Evolutionary conservation across 179 eudicot genomes (phyloP).

Genomic region (Kewa caespitosa): DNA sequence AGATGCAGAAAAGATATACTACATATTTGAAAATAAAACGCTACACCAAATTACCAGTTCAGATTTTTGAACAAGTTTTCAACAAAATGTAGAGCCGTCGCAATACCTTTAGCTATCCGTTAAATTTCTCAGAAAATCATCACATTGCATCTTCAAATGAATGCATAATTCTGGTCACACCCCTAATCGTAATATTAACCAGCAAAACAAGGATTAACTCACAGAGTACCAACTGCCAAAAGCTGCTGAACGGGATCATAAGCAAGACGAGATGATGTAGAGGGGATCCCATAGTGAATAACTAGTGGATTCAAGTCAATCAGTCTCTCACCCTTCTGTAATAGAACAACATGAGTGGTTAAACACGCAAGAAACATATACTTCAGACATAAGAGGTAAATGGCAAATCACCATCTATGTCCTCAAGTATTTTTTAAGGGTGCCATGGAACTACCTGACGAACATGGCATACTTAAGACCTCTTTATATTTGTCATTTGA

Average conservation of each 20-base stretch:
- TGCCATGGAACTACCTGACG: not conserved
- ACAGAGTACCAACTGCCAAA: conserved; percentile 84
- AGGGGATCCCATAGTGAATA: conserved; percentile 76
- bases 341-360: conserved; percentile 7
- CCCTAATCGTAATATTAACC: not conserved
- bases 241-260: conserved; percentile 88
- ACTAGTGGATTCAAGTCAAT: conserved; percentile 49
- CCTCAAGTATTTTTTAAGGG: not conserved
- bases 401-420: not conserved
- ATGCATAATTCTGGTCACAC: conserved; percentile 1
- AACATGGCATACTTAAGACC: not conserved
- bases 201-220: conserved; percentile 33
- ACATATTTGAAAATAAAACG: not conserved
- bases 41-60: not conserved
- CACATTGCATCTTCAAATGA: not conserved
- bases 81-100: not conserved
- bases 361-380: not conserved
- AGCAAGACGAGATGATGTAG: conserved; percentile 74
- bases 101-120: not conserved
- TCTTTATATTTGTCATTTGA: not conserved
- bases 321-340: conserved; percentile 24
- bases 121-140: not conserved
- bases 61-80: conserved; percentile 7
- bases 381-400: not conserved
- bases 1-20: not conserved